phyloP scores from a whole-genome alignment of 306 rosid species.

The Delonix regia region DNA sequence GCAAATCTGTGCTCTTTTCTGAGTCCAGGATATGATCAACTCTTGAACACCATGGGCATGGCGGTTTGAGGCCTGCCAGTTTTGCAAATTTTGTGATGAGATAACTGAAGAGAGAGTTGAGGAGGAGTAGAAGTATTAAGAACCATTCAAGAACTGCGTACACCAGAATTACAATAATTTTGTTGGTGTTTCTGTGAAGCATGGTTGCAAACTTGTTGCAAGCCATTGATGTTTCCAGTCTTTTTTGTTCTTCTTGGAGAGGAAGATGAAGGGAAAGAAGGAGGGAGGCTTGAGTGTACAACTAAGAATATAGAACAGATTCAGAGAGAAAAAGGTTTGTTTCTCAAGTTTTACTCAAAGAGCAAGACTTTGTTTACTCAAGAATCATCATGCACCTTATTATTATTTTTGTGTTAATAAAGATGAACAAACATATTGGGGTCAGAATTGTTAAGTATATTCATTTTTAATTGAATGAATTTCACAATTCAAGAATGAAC shows the following conservation, averaged over 20 bases:
- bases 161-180: slow-evolving; percentile 49
- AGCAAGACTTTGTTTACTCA: neutral
- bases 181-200: slow-evolving; percentile 60
- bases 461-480: no score
- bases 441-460: no score
- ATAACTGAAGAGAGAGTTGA: slow-evolving; percentile 64
- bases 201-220: slow-evolving; percentile 66
- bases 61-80: slow-evolving; percentile 62
- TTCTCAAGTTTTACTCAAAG: slow-evolving; percentile 10
- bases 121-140: slow-evolving; percentile 66
- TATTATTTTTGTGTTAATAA: no score
- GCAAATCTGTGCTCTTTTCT: slow-evolving; percentile 27
- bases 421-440: no score
- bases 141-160: slow-evolving; percentile 78
- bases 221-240: slow-evolving; percentile 50
- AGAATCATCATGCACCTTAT: no score
- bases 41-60: slow-evolving; percentile 71
- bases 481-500: neutral
- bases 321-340: slow-evolving; percentile 24
- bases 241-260: neutral
- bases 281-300: neutral
- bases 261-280: neutral
- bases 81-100: slow-evolving; percentile 57
- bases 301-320: slow-evolving; percentile 19
- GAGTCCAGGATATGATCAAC: slow-evolving; percentile 58